phyloP scores from a whole-genome alignment of 2,329 filamentous ascomycete species.

The Aspergillus clavatus region DNA sequence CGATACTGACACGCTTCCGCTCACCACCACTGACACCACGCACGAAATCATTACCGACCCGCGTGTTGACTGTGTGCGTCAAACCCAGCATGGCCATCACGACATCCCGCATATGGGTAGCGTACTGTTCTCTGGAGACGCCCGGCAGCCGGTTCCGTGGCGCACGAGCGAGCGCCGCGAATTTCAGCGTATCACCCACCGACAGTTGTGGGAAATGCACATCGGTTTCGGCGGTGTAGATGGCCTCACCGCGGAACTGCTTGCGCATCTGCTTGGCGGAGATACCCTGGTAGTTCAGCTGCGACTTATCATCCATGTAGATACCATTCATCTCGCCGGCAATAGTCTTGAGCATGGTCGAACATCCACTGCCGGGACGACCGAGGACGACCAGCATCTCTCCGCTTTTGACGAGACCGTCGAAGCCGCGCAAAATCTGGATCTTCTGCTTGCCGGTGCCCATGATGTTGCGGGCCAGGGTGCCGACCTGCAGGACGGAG shows the following conservation, averaged over 20 bases:
- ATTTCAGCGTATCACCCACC: slow-evolving; percentile 73
- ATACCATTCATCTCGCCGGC: slow-evolving; percentile 80
- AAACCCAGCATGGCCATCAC: slow-evolving; percentile 44
- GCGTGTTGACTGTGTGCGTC: slow-evolving; percentile 49
- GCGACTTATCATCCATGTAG: slow-evolving; percentile 62
- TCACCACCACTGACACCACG: slow-evolving; percentile 59
- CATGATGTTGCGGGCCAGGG: slow-evolving; percentile 28
- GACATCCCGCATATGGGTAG: slow-evolving; percentile 41
- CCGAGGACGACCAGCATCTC: slow-evolving; percentile 57
- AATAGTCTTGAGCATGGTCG: slow-evolving; percentile 81
- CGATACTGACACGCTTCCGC: slow-evolving; percentile 58
- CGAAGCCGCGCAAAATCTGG: slow-evolving; percentile 60
- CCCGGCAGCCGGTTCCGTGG: slow-evolving; percentile 39
- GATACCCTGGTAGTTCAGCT: slow-evolving; percentile 71
- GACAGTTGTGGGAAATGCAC: slow-evolving; percentile 75
- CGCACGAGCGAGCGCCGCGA: slow-evolving; percentile 64
- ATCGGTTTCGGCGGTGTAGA: slow-evolving; percentile 81
- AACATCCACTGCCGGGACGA: slow-evolving; percentile 56
- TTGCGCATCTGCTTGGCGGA: slow-evolving; percentile 61
- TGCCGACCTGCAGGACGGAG: slow-evolving; percentile 31
- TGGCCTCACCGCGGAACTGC: slow-evolving; percentile 74
- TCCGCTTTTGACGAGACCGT: slow-evolving; percentile 56
- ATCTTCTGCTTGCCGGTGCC: slow-evolving; percentile 45
- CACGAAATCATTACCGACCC: slow-evolving; percentile 53
- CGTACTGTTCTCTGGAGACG: slow-evolving; percentile 42